Evolutionary conservation across 306 rosid genomes (phyloP), one percentile per base, ranked within the genome.

Genomic region (Dryas octopetala): DNA sequence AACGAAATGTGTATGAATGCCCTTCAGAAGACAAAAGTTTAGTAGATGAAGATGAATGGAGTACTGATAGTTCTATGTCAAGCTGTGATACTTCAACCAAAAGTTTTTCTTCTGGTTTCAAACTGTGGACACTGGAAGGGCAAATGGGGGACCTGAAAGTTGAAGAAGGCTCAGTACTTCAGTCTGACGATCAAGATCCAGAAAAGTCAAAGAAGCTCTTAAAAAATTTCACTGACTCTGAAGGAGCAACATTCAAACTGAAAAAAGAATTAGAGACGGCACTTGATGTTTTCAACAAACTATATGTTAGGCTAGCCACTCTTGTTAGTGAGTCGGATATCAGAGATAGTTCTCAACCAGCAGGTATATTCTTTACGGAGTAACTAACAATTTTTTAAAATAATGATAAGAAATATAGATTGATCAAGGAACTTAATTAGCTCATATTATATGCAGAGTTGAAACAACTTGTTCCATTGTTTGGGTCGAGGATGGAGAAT

Each of bases 21-120:
- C 76, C 74, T 69, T 61, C 71, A 48, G 74, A 40, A 44, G 73
- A 77, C 55, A 84, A 71, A 63, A 82, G 85, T 68, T 61, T 80
- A 52, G 60, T 71, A 46, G 84, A 82, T 81, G 85, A 79, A 60
- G 95, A 87, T 83, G 83, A 81, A 52, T 86, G 78, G 80, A 88
- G 86, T 68, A 49, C 83, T 57, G 97, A 87, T 78, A 82, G 83
- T 79, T 86, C 97, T 54, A 65, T 59, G 60, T 90, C 96, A 61
- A 53, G 84, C 81, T 89, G 89, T 57, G 95, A 85, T 70, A 66
- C 76, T 54, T 88, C 95, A 76, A 74, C 81, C 23, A 85, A 81
- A 75, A 79, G 81, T 79, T 85, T 58, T 73, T 79, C 72, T 82
- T 87, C 88, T 5, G 84, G 78, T 67, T 83, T 71, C 59, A 75